Evolutionary conservation across 148 eudicot species (phyloP), one percentile per base, ranked within the genome.

Genomic region (Rheum nobile): DNA sequence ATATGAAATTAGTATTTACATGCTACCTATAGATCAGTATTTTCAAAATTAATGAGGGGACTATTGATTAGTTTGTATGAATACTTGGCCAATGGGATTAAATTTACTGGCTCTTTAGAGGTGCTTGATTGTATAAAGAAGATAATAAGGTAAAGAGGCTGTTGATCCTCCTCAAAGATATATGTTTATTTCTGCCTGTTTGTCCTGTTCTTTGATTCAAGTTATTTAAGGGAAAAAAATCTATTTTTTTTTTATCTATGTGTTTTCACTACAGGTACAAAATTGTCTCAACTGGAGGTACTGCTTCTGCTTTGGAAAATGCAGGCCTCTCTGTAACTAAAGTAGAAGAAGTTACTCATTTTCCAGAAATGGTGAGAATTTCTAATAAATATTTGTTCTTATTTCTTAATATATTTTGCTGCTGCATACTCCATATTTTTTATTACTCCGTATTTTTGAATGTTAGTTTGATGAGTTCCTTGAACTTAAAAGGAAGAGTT

Each of bases 211-310:
- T n/a, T n/a, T n/a, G n/a, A n/a, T n/a, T n/a, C n/a, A n/a, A n/a
- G n/a, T n/a, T n/a, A n/a, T n/a, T n/a, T n/a, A n/a, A n/a, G n/a
- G n/a, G n/a, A n/a, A 1, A 50, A n/a, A 50, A 21, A n/a, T 19
- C 24, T 21, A 7, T 52, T 55, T 55, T 48, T 22, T 11, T 22
- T 55, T 55, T 63, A 31, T 63, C 32, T 34, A 63, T 59, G 67
- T 63, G 67, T 63, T 63, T 34, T 65, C 39, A 26, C 70, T 81
- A 42, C 76, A 96, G 99, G 74, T 92, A 79, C 82, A 89, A 85
- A 48, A 89, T 92, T 77, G 86, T 96, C 72, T 96, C 99, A 76
- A 96, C 99, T 22, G 99, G 97, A 83, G 99, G 99, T 79, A 96
- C 97, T 65, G 91, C 99, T 71, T 87, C 92, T 79, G 84, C 92